A percentile compares a stretch with the other conserved stretches of the same genome.
Evolutionary conservation across 164 flowering plant species (phyloP).

Genomic region (Stephania japonica): DNA sequence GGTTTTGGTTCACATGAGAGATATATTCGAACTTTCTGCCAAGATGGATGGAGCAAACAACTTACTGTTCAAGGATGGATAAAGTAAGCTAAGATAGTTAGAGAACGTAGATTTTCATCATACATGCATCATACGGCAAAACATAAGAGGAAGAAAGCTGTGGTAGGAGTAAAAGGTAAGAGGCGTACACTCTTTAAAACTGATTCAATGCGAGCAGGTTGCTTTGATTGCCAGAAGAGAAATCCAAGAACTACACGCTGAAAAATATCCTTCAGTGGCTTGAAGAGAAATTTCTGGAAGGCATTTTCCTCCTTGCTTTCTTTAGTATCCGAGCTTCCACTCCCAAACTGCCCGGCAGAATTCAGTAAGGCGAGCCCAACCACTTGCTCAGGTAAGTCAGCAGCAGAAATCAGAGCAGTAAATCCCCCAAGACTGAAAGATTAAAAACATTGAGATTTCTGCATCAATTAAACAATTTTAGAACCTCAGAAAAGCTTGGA

Average conservation of each 20-base stretch:
- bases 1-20: too few species aligned
- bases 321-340: slow-evolving; percentile 26
- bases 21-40: too few species aligned
- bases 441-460: background rate
- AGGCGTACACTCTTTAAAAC: slow-evolving; percentile 80
- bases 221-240: slow-evolving; percentile 95
- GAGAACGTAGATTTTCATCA: background rate
- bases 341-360: slow-evolving; percentile 91
- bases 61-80: background rate
- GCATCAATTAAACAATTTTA: background rate
- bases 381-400: slow-evolving; percentile 62
- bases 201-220: slow-evolving; percentile 80
- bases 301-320: slow-evolving; percentile 35
- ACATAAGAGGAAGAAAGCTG: background rate
- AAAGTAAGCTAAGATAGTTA: background rate
- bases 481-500: background rate
- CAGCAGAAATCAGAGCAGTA: slow-evolving; percentile 78
- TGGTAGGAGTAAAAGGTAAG: slow-evolving; percentile 1
- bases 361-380: slow-evolving; percentile 72
- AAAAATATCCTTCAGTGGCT: slow-evolving; percentile 77
- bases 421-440: slow-evolving; percentile 92
- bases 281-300: slow-evolving; percentile 48
- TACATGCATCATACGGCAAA: background rate
- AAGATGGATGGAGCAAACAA: too few species aligned
- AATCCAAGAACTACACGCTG: slow-evolving; percentile 85